A percentile compares a stretch with the other conserved stretches of the same genome.
Evolutionary conservation across 1,139 yeast species (phyloP).

Genomic region (Candida labiduridarum): DNA sequence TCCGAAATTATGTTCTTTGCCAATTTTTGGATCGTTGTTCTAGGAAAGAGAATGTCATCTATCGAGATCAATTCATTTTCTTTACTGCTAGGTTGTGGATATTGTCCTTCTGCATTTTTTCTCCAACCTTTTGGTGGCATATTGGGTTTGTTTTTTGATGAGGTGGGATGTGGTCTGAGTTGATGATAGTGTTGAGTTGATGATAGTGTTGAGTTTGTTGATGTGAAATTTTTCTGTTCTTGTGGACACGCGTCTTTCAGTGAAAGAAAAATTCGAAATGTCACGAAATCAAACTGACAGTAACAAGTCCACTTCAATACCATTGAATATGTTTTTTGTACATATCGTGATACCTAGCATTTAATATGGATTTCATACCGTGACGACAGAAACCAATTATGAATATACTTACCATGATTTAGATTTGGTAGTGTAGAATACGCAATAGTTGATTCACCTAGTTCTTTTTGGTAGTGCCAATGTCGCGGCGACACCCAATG

Average conservation of each 20-base stretch:
- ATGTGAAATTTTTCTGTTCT: background rate
- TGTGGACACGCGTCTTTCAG: too few relatives aligned
- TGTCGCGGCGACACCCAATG: too few relatives aligned
- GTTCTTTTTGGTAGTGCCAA: background rate
- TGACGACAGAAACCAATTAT: too few relatives aligned
- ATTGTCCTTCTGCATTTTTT: conserved; percentile 69
- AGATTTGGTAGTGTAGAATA: too few relatives aligned
- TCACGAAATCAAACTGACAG: too few relatives aligned
- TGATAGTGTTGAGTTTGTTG: conserved; percentile 1
- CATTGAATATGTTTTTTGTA: too few relatives aligned
- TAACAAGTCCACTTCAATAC: too few relatives aligned
- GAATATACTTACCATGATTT: too few relatives aligned
- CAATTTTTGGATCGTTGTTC: conserved; percentile 58
- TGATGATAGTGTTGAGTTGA: background rate
- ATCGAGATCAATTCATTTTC: conserved; percentile 63
- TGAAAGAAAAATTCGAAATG: too few relatives aligned
- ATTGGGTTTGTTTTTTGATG: conserved; percentile 5
- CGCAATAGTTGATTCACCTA: too few relatives aligned
- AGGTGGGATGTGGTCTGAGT: background rate
- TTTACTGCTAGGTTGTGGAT: conserved; percentile 49
- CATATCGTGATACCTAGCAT: too few relatives aligned
- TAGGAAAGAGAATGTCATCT: conserved; percentile 71
- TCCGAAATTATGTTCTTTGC: conserved; percentile 47
- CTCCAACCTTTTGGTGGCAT: conserved; percentile 90
- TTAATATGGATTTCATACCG: too few relatives aligned